These are phyloP conservation scores for Penicillium desertorum DNA, from an alignment of 495 filamentous ascomycete genomes.

Conservation along the genomic window DNA sequence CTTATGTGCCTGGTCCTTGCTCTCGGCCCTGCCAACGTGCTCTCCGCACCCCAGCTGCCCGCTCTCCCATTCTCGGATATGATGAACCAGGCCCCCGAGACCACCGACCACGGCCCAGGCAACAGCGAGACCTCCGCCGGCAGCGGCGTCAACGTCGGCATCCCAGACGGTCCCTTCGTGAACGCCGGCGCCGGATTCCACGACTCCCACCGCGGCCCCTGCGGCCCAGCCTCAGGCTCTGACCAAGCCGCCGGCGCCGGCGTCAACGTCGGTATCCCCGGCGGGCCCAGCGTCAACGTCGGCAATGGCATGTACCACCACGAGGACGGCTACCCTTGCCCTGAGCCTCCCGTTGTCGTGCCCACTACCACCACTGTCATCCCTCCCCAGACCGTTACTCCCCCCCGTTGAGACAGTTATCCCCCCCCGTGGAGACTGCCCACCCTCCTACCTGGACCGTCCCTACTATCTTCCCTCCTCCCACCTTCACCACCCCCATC, in stretches of 20 bases:
- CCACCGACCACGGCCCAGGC: conserved; percentile 18
- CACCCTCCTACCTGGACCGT: neutral
- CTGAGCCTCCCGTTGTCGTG: conserved; percentile 19
- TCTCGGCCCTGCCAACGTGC: conserved; percentile 33
- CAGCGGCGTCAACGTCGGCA: conserved; percentile 27
- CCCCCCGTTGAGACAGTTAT: too few relatives aligned
- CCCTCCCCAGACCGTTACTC: too few relatives aligned
- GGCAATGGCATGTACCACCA: conserved; percentile 24
- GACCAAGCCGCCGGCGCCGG: conserved; percentile 24
- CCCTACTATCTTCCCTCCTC: conserved; percentile 15
- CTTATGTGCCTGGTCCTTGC: conserved; percentile 40
- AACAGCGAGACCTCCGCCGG: conserved; percentile 32
- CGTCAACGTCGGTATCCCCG: conserved; percentile 33
- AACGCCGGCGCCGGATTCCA: conserved; percentile 23
- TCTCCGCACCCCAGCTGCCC: conserved; percentile 33
- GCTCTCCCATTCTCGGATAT: conserved; percentile 18
- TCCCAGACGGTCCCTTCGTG: conserved; percentile 33
- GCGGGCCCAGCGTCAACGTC: conserved; percentile 27
- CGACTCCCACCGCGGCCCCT: conserved; percentile 21
- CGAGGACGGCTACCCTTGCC: conserved; percentile 24
- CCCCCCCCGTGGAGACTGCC: too few relatives aligned
- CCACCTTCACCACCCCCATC: conserved; percentile 25
- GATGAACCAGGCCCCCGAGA: conserved; percentile 14
- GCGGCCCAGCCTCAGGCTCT: conserved; percentile 20
- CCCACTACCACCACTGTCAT: neutral